Evolutionary conservation across 1,284 basidiomycete genomes (phyloP), one percentile per base, ranked within the genome.

Genomic region (Violaceomyces palustris): DNA sequence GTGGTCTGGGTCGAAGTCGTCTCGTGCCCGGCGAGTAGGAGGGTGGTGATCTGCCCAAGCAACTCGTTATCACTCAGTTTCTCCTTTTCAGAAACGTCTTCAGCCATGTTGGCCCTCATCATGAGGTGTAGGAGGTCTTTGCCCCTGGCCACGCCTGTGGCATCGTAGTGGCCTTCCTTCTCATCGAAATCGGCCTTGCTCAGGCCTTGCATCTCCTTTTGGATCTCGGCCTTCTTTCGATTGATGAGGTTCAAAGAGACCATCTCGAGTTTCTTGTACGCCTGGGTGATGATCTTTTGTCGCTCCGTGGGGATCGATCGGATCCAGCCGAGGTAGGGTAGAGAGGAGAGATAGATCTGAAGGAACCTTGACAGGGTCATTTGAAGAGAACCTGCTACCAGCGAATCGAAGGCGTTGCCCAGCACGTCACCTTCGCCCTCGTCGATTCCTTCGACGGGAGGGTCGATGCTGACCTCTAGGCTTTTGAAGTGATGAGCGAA

Each of bases 21-120:
- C 37, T 73, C 71, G 51, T 72, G 68, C 0, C 69, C 69, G 3
- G 62, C 65, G 18, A 72, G 69, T 4, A 69, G 51, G 14, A 71
- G 50, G 0, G 67, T 69, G 4, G 65, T 65, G 15, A 69, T 53
- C 36, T 71, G 66, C 3, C 64, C 64, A 14, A 58, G 48, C 6
- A 72, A 32, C 40, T 72, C 67, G 10, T 42, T 40, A 32, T 72
- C 68, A 23, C 51, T 49, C 6, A 72, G 44, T 28, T 51, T 48
- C 25, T 64, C 56, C 18, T 45, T 39, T 2, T 39, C 26, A 3
- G 32, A 18, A 4, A 73, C 50, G 39, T 66, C 70, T 12, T 42
- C 48, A 8, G 66, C 62, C 60, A 64, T 60, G 39, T 71, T 69
- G 19, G 67, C 64, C 9, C 66, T 53, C 48, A 72, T 59, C 54